Evolutionary conservation across 352 stramenopile species (phyloP).

Genomic region (Pythium folliculosum): DNA sequence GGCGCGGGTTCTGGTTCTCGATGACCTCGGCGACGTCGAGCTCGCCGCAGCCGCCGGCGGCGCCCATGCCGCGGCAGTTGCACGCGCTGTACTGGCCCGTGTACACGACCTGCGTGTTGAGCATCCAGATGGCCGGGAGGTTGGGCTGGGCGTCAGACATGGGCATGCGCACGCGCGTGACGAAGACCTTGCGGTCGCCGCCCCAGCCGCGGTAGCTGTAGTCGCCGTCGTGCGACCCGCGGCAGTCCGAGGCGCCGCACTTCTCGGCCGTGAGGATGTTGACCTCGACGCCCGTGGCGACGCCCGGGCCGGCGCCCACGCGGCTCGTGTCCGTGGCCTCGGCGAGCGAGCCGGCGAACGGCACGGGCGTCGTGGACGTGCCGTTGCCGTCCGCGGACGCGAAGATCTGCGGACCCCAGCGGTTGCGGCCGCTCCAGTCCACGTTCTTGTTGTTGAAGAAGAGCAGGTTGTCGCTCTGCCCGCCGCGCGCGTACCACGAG

Average conservation of each 20-base stretch:
- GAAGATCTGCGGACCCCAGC: slow-evolving; percentile 50
- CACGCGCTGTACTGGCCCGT: slow-evolving; percentile 54
- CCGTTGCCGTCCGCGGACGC: slow-evolving; percentile 48
- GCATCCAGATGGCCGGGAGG: slow-evolving; percentile 59
- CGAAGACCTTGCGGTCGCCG: slow-evolving; percentile 67
- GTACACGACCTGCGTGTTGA: slow-evolving; percentile 58
- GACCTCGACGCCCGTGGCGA: slow-evolving; percentile 57
- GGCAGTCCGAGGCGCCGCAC: slow-evolving; percentile 38
- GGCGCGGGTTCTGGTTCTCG: slow-evolving; percentile 33
- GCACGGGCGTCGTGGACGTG: slow-evolving; percentile 25
- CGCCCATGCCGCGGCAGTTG: slow-evolving; percentile 65
- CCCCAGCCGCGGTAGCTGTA: slow-evolving; percentile 67
- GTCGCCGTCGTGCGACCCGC: slow-evolving; percentile 31
- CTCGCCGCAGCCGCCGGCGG: slow-evolving; percentile 57
- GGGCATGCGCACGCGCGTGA: slow-evolving; percentile 62
- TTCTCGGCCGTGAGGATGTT: slow-evolving; percentile 62
- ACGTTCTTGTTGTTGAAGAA: slow-evolving; percentile 84
- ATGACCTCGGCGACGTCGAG: slow-evolving; percentile 74
- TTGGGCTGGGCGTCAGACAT: slow-evolving; percentile 32
- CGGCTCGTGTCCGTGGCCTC: slow-evolving; percentile 42
- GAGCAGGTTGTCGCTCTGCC: slow-evolving; percentile 45
- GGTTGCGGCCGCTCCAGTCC: slow-evolving; percentile 45
- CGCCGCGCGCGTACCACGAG: slow-evolving; percentile 50
- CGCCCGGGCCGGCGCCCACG: slow-evolving; percentile 41
- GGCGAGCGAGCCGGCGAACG: slow-evolving; percentile 44